phyloP scores from a whole-genome alignment of 495 filamentous ascomycete genomes.

The Trypethelium eluteriae region DNA sequence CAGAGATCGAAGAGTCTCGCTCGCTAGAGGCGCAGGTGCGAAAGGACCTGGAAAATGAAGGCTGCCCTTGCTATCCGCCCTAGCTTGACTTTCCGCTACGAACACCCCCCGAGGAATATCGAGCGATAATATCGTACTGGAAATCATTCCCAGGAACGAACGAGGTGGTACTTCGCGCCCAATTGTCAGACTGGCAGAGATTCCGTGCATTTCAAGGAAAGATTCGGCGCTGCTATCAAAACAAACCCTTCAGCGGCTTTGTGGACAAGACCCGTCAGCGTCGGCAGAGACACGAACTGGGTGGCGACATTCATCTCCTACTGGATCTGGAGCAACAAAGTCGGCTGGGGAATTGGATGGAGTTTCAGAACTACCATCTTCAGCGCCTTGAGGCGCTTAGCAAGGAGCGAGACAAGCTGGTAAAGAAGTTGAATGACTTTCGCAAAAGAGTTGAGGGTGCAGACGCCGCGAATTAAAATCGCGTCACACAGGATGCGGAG shows the following conservation, averaged over 20 bases:
- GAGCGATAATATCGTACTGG: background rate
- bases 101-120: background rate
- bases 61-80: background rate
- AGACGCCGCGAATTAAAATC: background rate
- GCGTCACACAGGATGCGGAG: background rate
- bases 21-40: background rate
- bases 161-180: background rate
- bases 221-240: background rate
- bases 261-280: background rate
- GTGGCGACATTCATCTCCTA: background rate
- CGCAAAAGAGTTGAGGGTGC: background rate
- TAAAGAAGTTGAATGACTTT: background rate
- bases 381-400: background rate
- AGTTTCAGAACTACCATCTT: background rate
- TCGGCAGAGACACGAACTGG: background rate
- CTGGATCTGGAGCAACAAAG: background rate
- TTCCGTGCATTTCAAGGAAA: background rate
- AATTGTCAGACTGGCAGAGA: background rate
- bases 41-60: background rate
- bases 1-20: background rate
- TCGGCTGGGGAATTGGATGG: background rate
- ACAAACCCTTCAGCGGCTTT: background rate
- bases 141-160: background rate
- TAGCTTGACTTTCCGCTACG: background rate
- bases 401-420: background rate